Conservation (phyloP, 192 early-diverging fungal genomes). For the Dispira simplex region DNA sequence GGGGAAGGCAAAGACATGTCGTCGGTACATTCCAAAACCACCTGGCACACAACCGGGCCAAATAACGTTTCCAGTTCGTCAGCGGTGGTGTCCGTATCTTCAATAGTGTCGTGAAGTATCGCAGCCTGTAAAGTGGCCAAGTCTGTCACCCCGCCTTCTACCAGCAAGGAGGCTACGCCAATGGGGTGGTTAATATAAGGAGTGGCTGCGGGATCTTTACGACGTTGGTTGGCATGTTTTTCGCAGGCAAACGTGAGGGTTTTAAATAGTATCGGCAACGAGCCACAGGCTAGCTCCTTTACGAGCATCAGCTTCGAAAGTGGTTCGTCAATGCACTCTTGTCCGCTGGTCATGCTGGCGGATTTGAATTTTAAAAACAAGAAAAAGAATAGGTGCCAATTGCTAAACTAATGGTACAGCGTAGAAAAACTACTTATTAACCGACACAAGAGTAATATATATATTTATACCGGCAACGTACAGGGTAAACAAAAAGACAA, state of each 20-base stretch:
- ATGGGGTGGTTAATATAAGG: conserved; percentile 53
- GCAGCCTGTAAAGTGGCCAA: conserved; percentile 31
- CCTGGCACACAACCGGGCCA: conserved; percentile 24
- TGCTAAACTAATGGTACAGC: too few relatives aligned
- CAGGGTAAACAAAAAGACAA: too few relatives aligned
- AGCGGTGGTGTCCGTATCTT: conserved; percentile 44
- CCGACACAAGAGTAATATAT: too few relatives aligned
- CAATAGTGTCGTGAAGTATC: conserved; percentile 49
- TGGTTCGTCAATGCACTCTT: too few relatives aligned
- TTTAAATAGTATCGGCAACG: neutral
- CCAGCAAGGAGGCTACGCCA: conserved; percentile 30
- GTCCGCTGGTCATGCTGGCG: too few relatives aligned
- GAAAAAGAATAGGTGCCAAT: too few relatives aligned
- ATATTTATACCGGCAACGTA: too few relatives aligned
- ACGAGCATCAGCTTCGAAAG: too few relatives aligned
- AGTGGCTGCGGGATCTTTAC: conserved; percentile 32
- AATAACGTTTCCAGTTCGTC: conserved; percentile 35
- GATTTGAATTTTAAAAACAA: too few relatives aligned
- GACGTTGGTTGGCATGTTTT: conserved; percentile 33
- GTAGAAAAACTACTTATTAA: too few relatives aligned
- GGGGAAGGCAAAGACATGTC: conserved; percentile 30
- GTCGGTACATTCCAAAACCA: conserved; percentile 45
- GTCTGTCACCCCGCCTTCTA: conserved; percentile 34
- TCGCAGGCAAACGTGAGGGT: conserved; percentile 26
- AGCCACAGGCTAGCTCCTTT: neutral